A percentile compares a stretch with the other conserved stretches of the same genome.
Conservation (phyloP, 208 protist genomes). For the Crithidia acanthocephali region DNA sequence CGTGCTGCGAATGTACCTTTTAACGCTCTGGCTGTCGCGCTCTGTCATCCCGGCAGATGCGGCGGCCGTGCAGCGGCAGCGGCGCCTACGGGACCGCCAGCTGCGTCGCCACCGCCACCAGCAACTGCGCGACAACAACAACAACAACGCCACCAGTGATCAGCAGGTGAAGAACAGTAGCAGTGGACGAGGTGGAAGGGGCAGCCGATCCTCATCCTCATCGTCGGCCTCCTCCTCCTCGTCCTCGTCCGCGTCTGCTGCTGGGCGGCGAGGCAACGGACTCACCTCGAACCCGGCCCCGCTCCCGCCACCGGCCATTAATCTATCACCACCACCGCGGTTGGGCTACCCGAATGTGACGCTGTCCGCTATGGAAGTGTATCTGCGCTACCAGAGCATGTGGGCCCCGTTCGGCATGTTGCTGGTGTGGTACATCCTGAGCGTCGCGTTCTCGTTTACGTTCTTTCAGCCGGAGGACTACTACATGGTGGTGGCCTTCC, state of each 20-base stretch:
- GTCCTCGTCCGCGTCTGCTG: background rate
- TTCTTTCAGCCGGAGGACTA: slow-evolving; percentile 60
- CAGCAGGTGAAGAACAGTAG: background rate
- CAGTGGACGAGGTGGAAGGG: background rate
- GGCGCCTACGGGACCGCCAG: slow-evolving; percentile 12
- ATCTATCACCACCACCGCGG: slow-evolving; percentile 11
- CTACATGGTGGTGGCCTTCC: slow-evolving; percentile 57
- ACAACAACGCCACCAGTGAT: background rate
- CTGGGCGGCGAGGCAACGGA: background rate
- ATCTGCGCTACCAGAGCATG: slow-evolving; percentile 61
- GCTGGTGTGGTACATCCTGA: slow-evolving; percentile 47
- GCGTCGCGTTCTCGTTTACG: slow-evolving; percentile 36
- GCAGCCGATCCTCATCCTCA: background rate
- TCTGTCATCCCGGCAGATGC: slow-evolving; percentile 36
- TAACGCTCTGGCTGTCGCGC: slow-evolving; percentile 30
- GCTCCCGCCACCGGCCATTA: background rate
- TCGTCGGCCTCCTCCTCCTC: background rate
- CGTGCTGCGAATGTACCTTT: slow-evolving; percentile 31
- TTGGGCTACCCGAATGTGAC: slow-evolving; percentile 15
- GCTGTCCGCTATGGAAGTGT: slow-evolving; percentile 44
- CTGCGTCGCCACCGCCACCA: slow-evolving; percentile 14
- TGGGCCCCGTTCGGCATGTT: slow-evolving; percentile 49
- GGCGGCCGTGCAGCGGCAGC: slow-evolving; percentile 26
- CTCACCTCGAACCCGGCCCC: slow-evolving; percentile 6
- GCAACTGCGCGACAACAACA: slow-evolving; percentile 7